These are phyloP conservation scores for Colletotrichum simmondsii DNA, from an alignment of 2,329 filamentous ascomycete genomes.

Conservation along the genomic window DNA sequence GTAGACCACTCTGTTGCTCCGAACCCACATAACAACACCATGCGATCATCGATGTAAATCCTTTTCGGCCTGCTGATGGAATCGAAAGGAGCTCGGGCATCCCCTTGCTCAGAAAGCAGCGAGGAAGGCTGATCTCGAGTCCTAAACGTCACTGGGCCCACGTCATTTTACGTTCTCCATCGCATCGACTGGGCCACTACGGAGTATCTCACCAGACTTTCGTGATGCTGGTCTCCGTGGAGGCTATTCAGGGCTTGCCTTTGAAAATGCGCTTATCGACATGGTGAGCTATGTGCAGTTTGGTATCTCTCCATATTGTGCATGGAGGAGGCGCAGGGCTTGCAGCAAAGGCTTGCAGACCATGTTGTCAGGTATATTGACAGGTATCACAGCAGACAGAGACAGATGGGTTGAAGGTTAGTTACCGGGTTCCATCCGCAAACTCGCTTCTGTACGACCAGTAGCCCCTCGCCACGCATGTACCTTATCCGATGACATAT, in stretches of 20 bases:
- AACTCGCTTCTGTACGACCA: neutral
- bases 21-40: neutral
- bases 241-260: neutral
- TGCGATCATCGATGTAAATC: neutral
- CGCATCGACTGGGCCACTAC: neutral
- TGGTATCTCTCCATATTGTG: neutral
- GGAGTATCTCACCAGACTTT: neutral
- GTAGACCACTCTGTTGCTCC: neutral
- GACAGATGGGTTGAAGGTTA: neutral
- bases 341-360: neutral
- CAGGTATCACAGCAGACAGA: slow-evolving; percentile 8
- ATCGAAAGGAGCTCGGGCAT: slow-evolving; percentile 1
- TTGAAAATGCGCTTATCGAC: neutral
- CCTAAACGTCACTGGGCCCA: slow-evolving; percentile 26
- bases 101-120: slow-evolving; percentile 14
- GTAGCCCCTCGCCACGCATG: neutral
- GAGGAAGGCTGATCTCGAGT: slow-evolving; percentile 12
- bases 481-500: neutral
- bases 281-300: neutral
- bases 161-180: slow-evolving; percentile 37
- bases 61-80: neutral
- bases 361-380: neutral
- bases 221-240: neutral
- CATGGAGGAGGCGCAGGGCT: slow-evolving; percentile 24
- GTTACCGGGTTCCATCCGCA: neutral